Conservation (phyloP, 169 alveolate genomes). For the Plasmodium berghei region DNA sequence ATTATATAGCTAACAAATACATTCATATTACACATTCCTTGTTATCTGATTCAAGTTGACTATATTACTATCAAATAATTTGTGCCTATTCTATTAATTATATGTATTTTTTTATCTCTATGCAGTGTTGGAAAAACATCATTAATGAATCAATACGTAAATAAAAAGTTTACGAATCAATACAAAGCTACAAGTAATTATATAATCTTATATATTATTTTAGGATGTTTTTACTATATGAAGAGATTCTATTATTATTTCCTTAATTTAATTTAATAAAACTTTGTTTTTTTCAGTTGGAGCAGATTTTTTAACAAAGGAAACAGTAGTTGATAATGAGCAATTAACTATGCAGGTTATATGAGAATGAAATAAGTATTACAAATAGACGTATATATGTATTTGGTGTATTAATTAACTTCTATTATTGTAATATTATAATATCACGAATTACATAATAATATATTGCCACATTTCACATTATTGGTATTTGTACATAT, state of each 20-base stretch:
- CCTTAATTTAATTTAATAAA: conserved; percentile 2
- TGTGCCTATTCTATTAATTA: background rate
- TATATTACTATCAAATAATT: too few relatives aligned
- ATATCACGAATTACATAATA: too few relatives aligned
- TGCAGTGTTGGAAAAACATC: conserved; percentile 99
- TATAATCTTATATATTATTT: conserved; percentile 2
- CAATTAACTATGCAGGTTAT: conserved; percentile 95
- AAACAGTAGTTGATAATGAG: conserved; percentile 95
- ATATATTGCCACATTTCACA: background rate
- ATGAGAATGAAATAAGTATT: conserved; percentile 3
- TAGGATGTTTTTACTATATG: background rate
- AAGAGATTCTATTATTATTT: background rate
- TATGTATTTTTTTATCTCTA: conserved; percentile 4
- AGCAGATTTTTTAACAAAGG: conserved; percentile 98
- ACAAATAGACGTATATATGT: background rate
- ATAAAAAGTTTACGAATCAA: conserved; percentile 95
- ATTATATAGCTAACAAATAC: too few relatives aligned
- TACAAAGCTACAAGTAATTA: conserved; percentile 96
- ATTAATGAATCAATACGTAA: conserved; percentile 97
- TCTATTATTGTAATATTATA: background rate
- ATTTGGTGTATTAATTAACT: background rate
- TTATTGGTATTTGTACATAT: conserved; percentile 5
- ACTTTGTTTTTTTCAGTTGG: conserved; percentile 90
- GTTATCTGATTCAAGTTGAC: too few relatives aligned
- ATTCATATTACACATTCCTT: too few relatives aligned